A percentile compares a stretch with the other conserved stretches of the same genome.
phyloP scores from a whole-genome alignment of 345 rosid genomes.

The Sisymbrium irio region DNA sequence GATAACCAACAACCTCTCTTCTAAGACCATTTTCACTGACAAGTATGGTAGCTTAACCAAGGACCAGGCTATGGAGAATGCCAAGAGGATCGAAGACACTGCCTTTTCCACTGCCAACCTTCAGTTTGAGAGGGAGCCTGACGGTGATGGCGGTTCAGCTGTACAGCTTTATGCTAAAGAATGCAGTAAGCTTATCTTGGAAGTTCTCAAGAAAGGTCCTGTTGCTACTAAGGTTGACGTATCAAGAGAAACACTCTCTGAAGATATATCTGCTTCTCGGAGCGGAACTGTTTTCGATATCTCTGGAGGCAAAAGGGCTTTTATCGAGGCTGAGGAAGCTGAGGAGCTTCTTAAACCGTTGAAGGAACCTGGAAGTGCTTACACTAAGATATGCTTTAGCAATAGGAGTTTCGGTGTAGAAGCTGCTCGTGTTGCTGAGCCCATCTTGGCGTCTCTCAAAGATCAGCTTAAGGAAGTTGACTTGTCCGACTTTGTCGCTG shows the following conservation, averaged over 20 bases:
- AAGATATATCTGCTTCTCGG: conserved; percentile 28
- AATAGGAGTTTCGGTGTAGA: conserved; percentile 81
- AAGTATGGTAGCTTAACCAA: conserved; percentile 69
- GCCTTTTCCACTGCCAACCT: conserved; percentile 59
- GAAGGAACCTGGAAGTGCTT: conserved; percentile 67
- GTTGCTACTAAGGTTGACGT: conserved; percentile 27
- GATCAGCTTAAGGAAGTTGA: conserved; percentile 80
- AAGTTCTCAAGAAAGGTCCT: conserved; percentile 74
- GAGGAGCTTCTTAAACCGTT: conserved; percentile 71
- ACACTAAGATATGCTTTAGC: conserved; percentile 84
- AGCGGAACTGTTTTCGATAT: conserved; percentile 60
- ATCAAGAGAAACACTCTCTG: conserved; percentile 29
- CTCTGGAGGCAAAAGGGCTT: conserved; percentile 66
- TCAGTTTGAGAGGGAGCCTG: conserved; percentile 87
- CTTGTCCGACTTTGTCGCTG: conserved; percentile 88
- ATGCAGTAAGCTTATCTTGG: conserved; percentile 82
- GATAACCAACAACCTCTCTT: conserved; percentile 61
- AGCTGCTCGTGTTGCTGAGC: conserved; percentile 77
- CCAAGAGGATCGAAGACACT: conserved; percentile 67
- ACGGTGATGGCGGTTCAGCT: conserved; percentile 93
- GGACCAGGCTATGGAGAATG: conserved; percentile 78
- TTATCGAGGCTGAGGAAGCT: conserved; percentile 79
- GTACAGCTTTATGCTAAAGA: conserved; percentile 95
- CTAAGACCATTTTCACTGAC: conserved; percentile 75
- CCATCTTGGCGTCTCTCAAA: conserved; percentile 70